Evolutionary conservation across 2,329 filamentous ascomycete species (phyloP).

Genomic region (Apiospora arundinis): DNA sequence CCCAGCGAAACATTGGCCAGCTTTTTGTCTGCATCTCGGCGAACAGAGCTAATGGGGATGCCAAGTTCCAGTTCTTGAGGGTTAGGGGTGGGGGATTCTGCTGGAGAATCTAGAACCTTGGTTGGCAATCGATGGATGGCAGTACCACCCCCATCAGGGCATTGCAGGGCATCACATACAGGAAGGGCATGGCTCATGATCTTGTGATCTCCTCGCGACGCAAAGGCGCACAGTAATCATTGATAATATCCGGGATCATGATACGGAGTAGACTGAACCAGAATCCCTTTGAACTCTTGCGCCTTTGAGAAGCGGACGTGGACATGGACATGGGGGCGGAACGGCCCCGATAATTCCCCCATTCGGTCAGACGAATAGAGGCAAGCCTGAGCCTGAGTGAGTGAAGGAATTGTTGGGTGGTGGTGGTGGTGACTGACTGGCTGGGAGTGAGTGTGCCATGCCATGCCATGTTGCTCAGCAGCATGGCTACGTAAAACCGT

Average conservation of each 20-base stretch:
- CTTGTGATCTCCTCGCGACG: constrained; percentile 8
- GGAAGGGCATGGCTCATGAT: constrained; percentile 8
- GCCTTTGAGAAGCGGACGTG: not conserved
- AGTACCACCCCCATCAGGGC: constrained; percentile 10
- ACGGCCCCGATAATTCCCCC: constrained; percentile 8
- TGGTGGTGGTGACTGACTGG: not conserved
- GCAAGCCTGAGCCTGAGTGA: not conserved
- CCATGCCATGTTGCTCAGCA: not conserved
- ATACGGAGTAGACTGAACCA: not conserved
- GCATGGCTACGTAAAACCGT: constrained; percentile 6
- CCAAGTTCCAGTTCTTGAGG: not conserved
- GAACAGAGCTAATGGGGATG: constrained; percentile 17
- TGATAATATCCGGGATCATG: constrained; percentile 14
- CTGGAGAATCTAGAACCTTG: constrained; percentile 17
- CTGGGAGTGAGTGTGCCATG: not conserved
- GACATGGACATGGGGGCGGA: not conserved
- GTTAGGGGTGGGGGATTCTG: constrained; percentile 14
- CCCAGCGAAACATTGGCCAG: constrained; percentile 17
- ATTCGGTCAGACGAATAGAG: constrained; percentile 7
- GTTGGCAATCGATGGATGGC: not conserved
- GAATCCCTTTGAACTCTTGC: constrained; percentile 3
- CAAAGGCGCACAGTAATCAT: constrained; percentile 3
- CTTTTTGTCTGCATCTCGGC: constrained; percentile 17
- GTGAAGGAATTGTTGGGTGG: not conserved
- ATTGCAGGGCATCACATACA: not conserved